Conservation (phyloP, 345 rosid genomes). For the Lepidium africanum region DNA sequence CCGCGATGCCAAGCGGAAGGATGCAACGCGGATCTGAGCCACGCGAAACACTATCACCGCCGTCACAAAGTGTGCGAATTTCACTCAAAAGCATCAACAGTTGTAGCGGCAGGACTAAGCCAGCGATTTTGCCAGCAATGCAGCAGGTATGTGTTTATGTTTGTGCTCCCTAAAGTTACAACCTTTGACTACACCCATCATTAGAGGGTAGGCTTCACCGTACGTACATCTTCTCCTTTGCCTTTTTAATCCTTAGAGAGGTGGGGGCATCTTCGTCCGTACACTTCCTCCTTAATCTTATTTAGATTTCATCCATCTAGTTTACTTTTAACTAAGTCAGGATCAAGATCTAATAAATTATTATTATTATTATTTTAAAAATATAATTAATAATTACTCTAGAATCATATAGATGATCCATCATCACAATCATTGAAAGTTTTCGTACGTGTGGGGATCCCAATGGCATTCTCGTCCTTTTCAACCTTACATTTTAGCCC, state of each 20-base stretch:
- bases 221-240: conserved; percentile 3
- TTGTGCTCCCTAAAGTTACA: conserved; percentile 19
- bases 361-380: too few species aligned
- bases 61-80: conserved; percentile 97
- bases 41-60: conserved; percentile 93
- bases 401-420: too few species aligned
- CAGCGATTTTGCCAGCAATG: conserved; percentile 99
- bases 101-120: conserved; percentile 74
- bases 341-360: too few species aligned
- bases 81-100: conserved; percentile 93
- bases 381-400: too few species aligned
- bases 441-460: conserved; percentile 34
- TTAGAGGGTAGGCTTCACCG: neutral
- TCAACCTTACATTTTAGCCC: neutral
- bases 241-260: neutral
- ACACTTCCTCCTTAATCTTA: neutral
- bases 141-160: conserved; percentile 85
- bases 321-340: too few species aligned
- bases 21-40: conserved; percentile 86
- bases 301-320: too few species aligned
- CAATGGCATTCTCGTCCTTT: conserved; percentile 40
- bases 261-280: conserved; percentile 14
- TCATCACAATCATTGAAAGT: conserved; percentile 20
- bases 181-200: conserved; percentile 18
- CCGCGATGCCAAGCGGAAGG: conserved; percentile 97